Percentiles rank a stretch among this genome's conserved stretches.
Conservation (phyloP, 768 basidiomycete genomes). For the Russula dissimulans region DNA sequence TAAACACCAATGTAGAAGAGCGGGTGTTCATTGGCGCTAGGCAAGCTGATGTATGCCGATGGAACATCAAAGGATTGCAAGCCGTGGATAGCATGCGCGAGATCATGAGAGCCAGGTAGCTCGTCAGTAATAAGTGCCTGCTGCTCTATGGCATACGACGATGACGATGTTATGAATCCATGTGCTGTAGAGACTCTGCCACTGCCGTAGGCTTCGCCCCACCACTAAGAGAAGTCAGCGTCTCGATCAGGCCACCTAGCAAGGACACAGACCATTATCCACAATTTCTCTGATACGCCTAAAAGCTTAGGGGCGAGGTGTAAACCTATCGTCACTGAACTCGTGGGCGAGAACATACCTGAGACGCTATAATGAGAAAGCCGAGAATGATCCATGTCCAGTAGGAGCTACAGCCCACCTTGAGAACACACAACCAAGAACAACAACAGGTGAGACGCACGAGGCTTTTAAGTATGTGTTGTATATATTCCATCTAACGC, state of each 20-base stretch:
- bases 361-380: slow-evolving; percentile 38
- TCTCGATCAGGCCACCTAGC: neutral
- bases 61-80: neutral
- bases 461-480: slow-evolving; percentile 61
- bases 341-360: slow-evolving; percentile 14
- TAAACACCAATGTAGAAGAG: slow-evolving; percentile 66
- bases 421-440: neutral
- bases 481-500: slow-evolving; percentile 68
- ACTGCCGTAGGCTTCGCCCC: slow-evolving; percentile 55
- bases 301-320: slow-evolving; percentile 29
- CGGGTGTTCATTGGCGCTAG: slow-evolving; percentile 49
- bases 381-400: slow-evolving; percentile 54
- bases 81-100: slow-evolving; percentile 14
- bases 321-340: neutral
- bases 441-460: slow-evolving; percentile 32
- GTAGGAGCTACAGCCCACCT: slow-evolving; percentile 39
- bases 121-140: slow-evolving; percentile 21
- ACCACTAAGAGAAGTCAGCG: slow-evolving; percentile 23
- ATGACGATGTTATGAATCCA: slow-evolving; percentile 10
- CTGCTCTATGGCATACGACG: slow-evolving; percentile 22
- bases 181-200: slow-evolving; percentile 10
- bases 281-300: slow-evolving; percentile 53
- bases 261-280: slow-evolving; percentile 51
- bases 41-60: slow-evolving; percentile 23
- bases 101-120: slow-evolving; percentile 22